A percentile compares a stretch with the other conserved stretches of the same genome.
phyloP scores from a whole-genome alignment of 2,329 filamentous ascomycete species.

The Colletotrichum tabaci region DNA sequence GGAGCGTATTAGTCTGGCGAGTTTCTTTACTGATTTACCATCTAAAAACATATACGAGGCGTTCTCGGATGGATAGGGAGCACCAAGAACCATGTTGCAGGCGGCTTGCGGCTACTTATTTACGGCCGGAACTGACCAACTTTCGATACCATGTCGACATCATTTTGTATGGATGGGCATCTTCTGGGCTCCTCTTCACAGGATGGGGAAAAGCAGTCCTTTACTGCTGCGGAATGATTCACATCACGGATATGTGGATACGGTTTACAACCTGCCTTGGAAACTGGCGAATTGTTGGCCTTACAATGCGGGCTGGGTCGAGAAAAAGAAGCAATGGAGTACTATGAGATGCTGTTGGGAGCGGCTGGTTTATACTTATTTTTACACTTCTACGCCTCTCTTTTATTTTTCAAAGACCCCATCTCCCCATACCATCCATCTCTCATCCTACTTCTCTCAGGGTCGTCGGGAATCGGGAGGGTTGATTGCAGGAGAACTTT shows the following conservation, averaged over 20 bases:
- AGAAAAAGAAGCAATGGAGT: slow-evolving; percentile 10
- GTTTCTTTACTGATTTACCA: not conserved
- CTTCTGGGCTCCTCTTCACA: not conserved
- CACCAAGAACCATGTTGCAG: not conserved
- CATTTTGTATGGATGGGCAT: not conserved
- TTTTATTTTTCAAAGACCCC: not conserved
- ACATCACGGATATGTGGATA: not conserved
- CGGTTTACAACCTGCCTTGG: not conserved
- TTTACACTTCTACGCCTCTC: not conserved
- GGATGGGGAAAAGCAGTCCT: not conserved
- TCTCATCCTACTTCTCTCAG: not conserved
- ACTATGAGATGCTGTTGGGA: not conserved
- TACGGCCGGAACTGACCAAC: slow-evolving; percentile 5
- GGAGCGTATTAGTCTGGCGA: not conserved
- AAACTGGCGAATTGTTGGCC: not conserved
- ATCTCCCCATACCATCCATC: too few relatives aligned
- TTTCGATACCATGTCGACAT: slow-evolving; percentile 19
- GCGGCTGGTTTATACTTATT: slow-evolving; percentile 8
- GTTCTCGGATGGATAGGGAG: slow-evolving; percentile 2
- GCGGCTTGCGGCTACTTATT: not conserved
- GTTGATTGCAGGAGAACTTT: not conserved
- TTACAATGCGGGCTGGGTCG: not conserved
- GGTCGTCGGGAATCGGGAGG: not conserved
- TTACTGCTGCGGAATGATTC: not conserved
- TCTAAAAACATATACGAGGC: slow-evolving; percentile 12